Percentiles rank a stretch among this genome's conserved stretches.
Evolutionary conservation across 2,329 filamentous ascomycete genomes (phyloP).

Genomic region (Pseudofabraea citricarpa): DNA sequence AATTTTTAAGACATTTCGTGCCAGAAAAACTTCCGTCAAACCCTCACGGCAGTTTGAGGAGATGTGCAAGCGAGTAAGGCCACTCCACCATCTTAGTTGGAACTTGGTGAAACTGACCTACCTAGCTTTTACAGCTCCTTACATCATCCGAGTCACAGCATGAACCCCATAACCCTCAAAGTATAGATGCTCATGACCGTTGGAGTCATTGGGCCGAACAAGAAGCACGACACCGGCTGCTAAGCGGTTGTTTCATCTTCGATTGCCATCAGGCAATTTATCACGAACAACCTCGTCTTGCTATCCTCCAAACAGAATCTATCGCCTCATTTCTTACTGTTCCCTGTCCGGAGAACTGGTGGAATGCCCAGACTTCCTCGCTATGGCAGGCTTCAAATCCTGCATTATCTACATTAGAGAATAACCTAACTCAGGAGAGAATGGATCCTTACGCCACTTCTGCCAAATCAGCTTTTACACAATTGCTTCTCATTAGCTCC

Average conservation of each 20-base stretch:
- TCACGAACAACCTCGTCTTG: constrained; percentile 37
- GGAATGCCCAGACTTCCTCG: constrained; percentile 41
- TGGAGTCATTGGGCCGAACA: constrained; percentile 49
- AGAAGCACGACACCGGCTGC: constrained; percentile 48
- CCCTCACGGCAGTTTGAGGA: constrained; percentile 23
- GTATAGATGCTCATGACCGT: no score
- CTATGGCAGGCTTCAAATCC: constrained; percentile 36
- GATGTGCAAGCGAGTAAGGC: constrained; percentile 22
- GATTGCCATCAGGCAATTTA: constrained; percentile 52
- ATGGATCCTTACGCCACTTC: no score
- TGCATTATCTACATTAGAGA: no score
- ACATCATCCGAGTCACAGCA: no score
- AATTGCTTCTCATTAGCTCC: constrained; percentile 20
- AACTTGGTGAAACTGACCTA: constrained; percentile 1
- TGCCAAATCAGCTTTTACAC: constrained; percentile 17
- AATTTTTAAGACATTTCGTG: constrained; percentile 24
- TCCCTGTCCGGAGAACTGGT: constrained; percentile 37
- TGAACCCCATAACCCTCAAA: no score
- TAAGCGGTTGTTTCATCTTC: constrained; percentile 52
- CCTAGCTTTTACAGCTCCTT: no score
- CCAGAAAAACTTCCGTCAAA: constrained; percentile 19
- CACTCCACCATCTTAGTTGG: neutral
- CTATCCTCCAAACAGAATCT: constrained; percentile 8
- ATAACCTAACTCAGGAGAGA: no score
- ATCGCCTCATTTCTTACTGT: constrained; percentile 10